These are phyloP conservation scores for Backusella liffmaniae DNA, from an alignment of 192 early-diverging fungal species.

Conservation along the genomic window DNA sequence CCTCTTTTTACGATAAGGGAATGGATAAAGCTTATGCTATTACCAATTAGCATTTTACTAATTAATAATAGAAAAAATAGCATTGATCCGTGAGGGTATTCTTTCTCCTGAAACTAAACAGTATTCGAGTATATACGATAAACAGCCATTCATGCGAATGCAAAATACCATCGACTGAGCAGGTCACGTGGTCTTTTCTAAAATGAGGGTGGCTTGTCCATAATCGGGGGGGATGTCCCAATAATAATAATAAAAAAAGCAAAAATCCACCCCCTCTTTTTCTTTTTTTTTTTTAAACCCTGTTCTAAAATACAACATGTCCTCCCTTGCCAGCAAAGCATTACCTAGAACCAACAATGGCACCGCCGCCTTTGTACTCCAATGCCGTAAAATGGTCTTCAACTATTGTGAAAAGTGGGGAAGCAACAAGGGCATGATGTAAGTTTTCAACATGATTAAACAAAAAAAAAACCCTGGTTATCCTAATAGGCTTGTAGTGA, in stretches of 20 bases:
- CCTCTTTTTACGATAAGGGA: no score
- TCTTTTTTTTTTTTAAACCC: background rate
- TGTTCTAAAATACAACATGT: constrained; percentile 6
- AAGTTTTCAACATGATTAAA: constrained; percentile 18
- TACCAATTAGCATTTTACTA: no score
- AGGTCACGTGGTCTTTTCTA: background rate
- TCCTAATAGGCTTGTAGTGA: constrained; percentile 39
- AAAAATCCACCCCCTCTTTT: background rate
- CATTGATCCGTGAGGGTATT: no score
- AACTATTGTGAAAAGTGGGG: constrained; percentile 84
- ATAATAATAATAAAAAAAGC: background rate
- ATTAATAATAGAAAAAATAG: no score
- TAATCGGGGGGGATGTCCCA: background rate
- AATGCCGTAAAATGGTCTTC: constrained; percentile 76
- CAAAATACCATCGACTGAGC: background rate
- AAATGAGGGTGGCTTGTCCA: background rate
- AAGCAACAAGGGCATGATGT: constrained; percentile 74
- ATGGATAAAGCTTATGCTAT: no score
- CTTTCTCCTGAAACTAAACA: no score
- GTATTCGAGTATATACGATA: background rate
- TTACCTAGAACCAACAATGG: constrained; percentile 57
- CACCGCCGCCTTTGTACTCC: constrained; percentile 70
- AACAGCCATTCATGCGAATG: background rate
- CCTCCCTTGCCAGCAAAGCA: constrained; percentile 12
- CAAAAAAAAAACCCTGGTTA: background rate